A percentile compares a stretch with the other conserved stretches of the same genome.
phyloP scores from a whole-genome alignment of 1,284 basidiomycete species.

The Cryptococcus hybrid region DNA sequence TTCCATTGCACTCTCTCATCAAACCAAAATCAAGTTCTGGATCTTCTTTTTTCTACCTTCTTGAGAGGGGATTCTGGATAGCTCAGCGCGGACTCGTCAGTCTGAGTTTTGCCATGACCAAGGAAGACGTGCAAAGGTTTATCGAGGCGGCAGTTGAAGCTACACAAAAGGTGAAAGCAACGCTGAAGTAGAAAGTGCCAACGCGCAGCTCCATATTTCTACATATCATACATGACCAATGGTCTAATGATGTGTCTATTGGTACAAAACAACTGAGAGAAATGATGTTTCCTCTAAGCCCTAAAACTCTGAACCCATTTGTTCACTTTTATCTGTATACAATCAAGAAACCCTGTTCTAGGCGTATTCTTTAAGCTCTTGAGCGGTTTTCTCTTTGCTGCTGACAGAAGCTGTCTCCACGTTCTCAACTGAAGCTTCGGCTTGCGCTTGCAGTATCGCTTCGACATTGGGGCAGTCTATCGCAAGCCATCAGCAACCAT shows the following conservation, averaged over 20 bases:
- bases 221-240: too few relatives aligned
- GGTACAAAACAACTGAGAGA: too few relatives aligned
- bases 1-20: conserved; percentile 16
- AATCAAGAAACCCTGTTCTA: too few relatives aligned
- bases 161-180: background rate
- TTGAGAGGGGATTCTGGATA: conserved; percentile 20
- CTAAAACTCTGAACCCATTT: too few relatives aligned
- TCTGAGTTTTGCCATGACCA: conserved; percentile 9
- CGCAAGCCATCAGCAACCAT: background rate
- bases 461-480: conserved; percentile 3
- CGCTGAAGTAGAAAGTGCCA: background rate
- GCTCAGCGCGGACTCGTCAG: conserved; percentile 26
- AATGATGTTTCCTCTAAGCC: too few relatives aligned
- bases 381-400: too few relatives aligned
- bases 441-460: background rate
- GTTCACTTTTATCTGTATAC: too few relatives aligned
- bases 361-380: too few relatives aligned
- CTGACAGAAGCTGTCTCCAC: too few relatives aligned
- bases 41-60: conserved; percentile 20
- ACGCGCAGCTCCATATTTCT: background rate
- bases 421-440: too few relatives aligned
- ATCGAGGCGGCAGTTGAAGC: conserved; percentile 1
- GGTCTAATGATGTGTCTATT: too few relatives aligned
- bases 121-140: conserved; percentile 6
- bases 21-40: background rate